Conservation (phyloP, 495 filamentous ascomycete genomes). For the Pyrenula massariospora region DNA sequence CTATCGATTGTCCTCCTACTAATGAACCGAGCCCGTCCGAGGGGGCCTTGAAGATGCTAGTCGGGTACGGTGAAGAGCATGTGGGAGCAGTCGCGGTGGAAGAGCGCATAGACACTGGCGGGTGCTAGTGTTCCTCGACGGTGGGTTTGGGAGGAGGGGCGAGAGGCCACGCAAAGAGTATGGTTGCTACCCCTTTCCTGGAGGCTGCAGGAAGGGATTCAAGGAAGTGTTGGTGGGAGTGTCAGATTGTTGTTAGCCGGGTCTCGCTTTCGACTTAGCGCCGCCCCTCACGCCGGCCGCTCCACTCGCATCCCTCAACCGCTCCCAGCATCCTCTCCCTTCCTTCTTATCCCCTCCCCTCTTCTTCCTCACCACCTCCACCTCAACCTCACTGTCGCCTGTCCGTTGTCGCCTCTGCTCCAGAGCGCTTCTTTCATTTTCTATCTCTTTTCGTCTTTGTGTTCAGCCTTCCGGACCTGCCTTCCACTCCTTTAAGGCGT, state of each 20-base stretch:
- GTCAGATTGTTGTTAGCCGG: background rate
- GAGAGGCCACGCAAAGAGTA: background rate
- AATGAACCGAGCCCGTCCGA: background rate
- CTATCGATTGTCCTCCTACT: background rate
- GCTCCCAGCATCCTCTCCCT: slow-evolving; percentile 10
- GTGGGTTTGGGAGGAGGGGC: too few species aligned
- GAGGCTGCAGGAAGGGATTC: background rate
- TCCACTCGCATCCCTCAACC: slow-evolving; percentile 15
- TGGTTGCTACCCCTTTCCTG: background rate
- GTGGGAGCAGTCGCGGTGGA: background rate
- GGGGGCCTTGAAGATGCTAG: background rate
- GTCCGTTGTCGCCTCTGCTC: slow-evolving; percentile 21
- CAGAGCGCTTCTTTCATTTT: slow-evolving; percentile 23
- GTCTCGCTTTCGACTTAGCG: background rate
- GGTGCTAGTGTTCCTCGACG: background rate
- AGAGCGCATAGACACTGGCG: background rate
- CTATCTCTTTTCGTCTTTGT: slow-evolving; percentile 13
- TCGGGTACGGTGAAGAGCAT: background rate
- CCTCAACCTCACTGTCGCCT: slow-evolving; percentile 17
- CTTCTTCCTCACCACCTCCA: slow-evolving; percentile 13
- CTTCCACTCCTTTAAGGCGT: slow-evolving; percentile 14
- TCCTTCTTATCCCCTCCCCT: slow-evolving; percentile 15
- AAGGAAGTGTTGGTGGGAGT: background rate
- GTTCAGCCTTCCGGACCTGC: slow-evolving; percentile 1
- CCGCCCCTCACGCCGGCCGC: background rate